Conservation (phyloP, 2,329 filamentous ascomycete genomes). For the Aspergillus caelatus region DNA sequence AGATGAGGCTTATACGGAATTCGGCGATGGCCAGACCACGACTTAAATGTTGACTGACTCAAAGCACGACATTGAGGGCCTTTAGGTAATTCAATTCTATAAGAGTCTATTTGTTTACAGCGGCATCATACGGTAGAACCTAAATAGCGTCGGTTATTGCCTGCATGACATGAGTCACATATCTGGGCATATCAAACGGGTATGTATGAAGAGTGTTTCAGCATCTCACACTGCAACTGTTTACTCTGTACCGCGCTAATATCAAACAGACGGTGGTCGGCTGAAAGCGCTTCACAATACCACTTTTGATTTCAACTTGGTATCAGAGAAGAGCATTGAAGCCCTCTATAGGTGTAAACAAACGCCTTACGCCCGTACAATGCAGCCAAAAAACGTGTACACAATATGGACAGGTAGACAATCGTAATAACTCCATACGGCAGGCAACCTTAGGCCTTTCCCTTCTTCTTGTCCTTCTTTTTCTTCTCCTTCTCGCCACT, state of each 20-base stretch:
- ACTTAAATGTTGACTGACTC: background rate
- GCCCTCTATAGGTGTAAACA: conserved; percentile 20
- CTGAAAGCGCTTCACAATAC: background rate
- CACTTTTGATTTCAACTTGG: conserved; percentile 17
- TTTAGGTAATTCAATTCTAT: background rate
- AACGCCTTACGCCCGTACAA: conserved; percentile 44
- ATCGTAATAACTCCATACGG: conserved; percentile 2
- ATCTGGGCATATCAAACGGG: background rate
- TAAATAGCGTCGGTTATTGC: background rate
- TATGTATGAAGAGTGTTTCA: background rate
- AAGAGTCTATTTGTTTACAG: background rate
- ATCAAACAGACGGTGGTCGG: background rate
- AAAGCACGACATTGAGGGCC: background rate
- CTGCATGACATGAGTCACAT: background rate
- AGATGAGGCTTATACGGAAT: background rate
- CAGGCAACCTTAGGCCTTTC: conserved; percentile 38
- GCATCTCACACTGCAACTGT: background rate
- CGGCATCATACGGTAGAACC: no score
- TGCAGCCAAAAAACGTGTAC: conserved; percentile 35
- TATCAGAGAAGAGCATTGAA: conserved; percentile 24
- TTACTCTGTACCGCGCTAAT: background rate
- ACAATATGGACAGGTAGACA: conserved; percentile 18
- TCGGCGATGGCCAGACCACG: conserved; percentile 1
- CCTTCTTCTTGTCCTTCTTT: conserved; percentile 56
- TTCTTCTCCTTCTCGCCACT: conserved; percentile 43